A percentile compares a stretch with the other conserved stretches of the same genome.
These are phyloP conservation scores for Pseudozyma hubeiensis DNA, from an alignment of 1,284 basidiomycete genomes.

Conservation along the genomic window DNA sequence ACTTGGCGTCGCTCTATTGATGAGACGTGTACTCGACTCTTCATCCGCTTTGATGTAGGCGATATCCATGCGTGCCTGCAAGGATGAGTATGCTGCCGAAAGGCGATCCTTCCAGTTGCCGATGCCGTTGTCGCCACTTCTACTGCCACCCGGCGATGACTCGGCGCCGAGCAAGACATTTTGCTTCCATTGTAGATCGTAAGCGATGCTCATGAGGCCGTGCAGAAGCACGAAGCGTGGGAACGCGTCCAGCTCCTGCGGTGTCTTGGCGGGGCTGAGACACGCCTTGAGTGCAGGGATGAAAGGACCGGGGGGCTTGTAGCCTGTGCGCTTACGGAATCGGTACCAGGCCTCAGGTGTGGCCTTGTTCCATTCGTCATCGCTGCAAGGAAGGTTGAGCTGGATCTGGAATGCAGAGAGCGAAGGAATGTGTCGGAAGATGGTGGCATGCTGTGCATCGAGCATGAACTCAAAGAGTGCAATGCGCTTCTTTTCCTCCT, in stretches of 20 bases:
- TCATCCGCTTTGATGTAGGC: conserved; percentile 51
- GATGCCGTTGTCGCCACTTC: conserved; percentile 28
- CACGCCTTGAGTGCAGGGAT: conserved; percentile 54
- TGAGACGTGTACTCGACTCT: conserved; percentile 46
- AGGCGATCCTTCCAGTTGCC: conserved; percentile 51
- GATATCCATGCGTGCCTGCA: conserved; percentile 52
- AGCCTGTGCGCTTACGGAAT: conserved; percentile 36
- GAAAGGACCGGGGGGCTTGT: conserved; percentile 49
- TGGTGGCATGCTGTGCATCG: conserved; percentile 53
- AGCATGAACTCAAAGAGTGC: conserved; percentile 57
- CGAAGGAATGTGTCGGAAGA: conserved; percentile 58
- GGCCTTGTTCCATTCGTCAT: conserved; percentile 53
- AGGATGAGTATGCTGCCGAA: conserved; percentile 44
- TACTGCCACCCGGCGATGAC: conserved; percentile 28
- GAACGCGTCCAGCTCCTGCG: conserved; percentile 52
- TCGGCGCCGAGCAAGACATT: conserved; percentile 54
- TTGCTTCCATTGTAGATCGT: conserved; percentile 59
- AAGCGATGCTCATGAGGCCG: conserved; percentile 59
- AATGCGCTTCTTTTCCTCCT: conserved; percentile 61
- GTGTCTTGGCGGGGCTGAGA: conserved; percentile 49
- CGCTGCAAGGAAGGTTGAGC: conserved; percentile 50
- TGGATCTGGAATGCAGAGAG: conserved; percentile 56
- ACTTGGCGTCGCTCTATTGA: conserved; percentile 49
- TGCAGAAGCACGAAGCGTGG: conserved; percentile 53
- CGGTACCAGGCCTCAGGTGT: conserved; percentile 48